Conservation (phyloP, 108 stramenopile genomes). For the Pseudonitzschia multistriata region DNA sequence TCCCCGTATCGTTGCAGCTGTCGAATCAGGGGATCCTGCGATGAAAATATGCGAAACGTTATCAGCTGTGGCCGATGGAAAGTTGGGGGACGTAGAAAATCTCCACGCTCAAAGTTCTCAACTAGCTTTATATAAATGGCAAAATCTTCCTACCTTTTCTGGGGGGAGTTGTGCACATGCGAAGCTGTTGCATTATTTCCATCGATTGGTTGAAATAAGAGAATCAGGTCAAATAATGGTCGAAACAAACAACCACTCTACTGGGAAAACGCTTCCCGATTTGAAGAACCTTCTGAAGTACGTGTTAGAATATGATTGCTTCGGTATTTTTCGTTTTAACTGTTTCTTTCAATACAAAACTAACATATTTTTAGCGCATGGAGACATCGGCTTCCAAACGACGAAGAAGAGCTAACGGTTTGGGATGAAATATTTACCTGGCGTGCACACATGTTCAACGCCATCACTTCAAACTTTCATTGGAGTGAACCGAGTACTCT, state of each 20-base stretch:
- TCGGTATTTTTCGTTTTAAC: slow-evolving; percentile 7
- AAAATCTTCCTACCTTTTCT: slow-evolving; percentile 56
- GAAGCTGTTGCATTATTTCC: slow-evolving; percentile 80
- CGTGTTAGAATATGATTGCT: slow-evolving; percentile 13
- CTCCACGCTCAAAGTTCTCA: slow-evolving; percentile 86
- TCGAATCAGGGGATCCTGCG: slow-evolving; percentile 62
- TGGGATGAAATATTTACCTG: slow-evolving; percentile 93
- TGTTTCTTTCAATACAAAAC: neutral
- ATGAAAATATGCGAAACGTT: slow-evolving; percentile 78
- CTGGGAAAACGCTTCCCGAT: slow-evolving; percentile 78
- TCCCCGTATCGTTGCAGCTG: slow-evolving; percentile 52
- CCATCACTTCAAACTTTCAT: slow-evolving; percentile 73
- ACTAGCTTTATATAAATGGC: slow-evolving; percentile 74
- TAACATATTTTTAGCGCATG: slow-evolving; percentile 57
- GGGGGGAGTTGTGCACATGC: slow-evolving; percentile 74
- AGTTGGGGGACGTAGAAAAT: slow-evolving; percentile 84
- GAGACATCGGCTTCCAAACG: slow-evolving; percentile 90
- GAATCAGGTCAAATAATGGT: slow-evolving; percentile 95
- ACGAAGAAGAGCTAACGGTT: slow-evolving; percentile 75
- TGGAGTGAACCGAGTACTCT: slow-evolving; percentile 80
- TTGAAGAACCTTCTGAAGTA: slow-evolving; percentile 82
- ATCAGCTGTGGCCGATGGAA: slow-evolving; percentile 81
- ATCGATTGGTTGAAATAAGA: slow-evolving; percentile 89
- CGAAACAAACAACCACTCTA: slow-evolving; percentile 76
- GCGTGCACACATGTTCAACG: slow-evolving; percentile 83